Base-by-base conservation (phyloP, 2,329 filamentous ascomycete genomes). In the Claviceps sp. region DNA sequence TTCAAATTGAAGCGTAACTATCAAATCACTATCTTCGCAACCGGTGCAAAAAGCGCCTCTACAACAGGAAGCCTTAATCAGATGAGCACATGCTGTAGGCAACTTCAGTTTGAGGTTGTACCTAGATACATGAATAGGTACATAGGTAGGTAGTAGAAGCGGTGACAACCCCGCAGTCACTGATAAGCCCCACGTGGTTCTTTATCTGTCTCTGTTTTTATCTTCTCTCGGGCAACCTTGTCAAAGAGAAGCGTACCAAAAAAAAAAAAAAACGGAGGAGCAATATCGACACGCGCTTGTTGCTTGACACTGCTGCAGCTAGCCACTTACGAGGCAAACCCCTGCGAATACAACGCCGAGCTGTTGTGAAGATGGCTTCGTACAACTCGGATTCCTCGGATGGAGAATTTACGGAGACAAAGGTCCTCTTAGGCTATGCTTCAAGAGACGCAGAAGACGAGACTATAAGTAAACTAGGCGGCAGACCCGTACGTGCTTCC, bases 301-400 rank as follows among this genome's bases (percentile, higher is more conserved):
- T n/a, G n/a, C n/a, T 63, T 61, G 63, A 67, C 68, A 68, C 68
- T 67, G 65, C 66, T 63, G 66, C 45, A 26, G 7, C 45, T 14
- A 36, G 20, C 20, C 37, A 14, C 29, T 44, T 39, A 40, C 42
- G 34, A 39, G 29, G 38, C 52, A 52, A 44, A 50, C 1, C 37
- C 37, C 23, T 42, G 23, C 42, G 43, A 39, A 45, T 2, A 26
- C 36, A 48, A 26, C 17, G 4, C 23, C 9, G 9, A 45, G 40
- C 26, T 50, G 37, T 23, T n/a, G n/a, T 6, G 9, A 20, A 13
- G 34, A 54, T 89, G 86, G 75, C 83, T 52, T 75, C 80, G 16
- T 94, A 95, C 70, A 88, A 95, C 60, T 94, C 87, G 64, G 90
- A 96, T 61, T 91, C 87, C 29, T 86, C 80, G 44, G 83, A 81